Evolutionary conservation across 2,329 filamentous ascomycete species (phyloP), one percentile per base, ranked within the genome.

Genomic region (Dactylonectria estremocensis): DNA sequence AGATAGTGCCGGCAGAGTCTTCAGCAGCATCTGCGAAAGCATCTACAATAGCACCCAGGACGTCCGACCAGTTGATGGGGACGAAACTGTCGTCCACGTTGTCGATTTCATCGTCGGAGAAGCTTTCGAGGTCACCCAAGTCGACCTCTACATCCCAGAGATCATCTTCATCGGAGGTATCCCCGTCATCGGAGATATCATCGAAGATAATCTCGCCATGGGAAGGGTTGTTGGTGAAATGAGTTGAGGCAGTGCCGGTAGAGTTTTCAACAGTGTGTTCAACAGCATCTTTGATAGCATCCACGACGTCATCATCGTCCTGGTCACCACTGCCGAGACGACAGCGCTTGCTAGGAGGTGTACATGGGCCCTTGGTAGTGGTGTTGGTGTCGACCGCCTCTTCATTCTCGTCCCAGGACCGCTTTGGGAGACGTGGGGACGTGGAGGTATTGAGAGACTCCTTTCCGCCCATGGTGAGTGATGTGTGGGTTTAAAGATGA

Each of bases 61-160:
- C n/a, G n/a, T n/a, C n/a, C n/a, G n/a, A n/a, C n/a, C n/a, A n/a
- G n/a, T n/a, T n/a, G n/a, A n/a, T n/a, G n/a, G n/a, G n/a, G n/a
- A n/a, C n/a, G n/a, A n/a, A 10, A 16, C n/a, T 20, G 1, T 24
- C 22, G 5, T 16, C 8, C 5, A 67, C 9, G 8, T 43, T 16
- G 3, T 55, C 46, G 16, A 68, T 11, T 2, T 63, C 62, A 1
- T 50, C 40, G 5, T 43, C 53, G n/a, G 43, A 13, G 11, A 69
- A 50, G 18, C 20, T 48, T 24, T 58, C 48, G 33, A 69, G 66
- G 31, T 69, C 66, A 10, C 63, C 58, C 13, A 69, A 11, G 22
- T 62, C 63, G 18, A 48, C 62, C 1, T 69, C 66, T 3, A 69
- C n/a, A 7, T 66, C 54, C 7, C 53, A 55, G 5, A 69, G 37